Percentiles rank a stretch among this genome's conserved stretches.
These are phyloP conservation scores for Mycotypha africana DNA, from an alignment of 371 early-diverging fungal species.

Conservation along the genomic window DNA sequence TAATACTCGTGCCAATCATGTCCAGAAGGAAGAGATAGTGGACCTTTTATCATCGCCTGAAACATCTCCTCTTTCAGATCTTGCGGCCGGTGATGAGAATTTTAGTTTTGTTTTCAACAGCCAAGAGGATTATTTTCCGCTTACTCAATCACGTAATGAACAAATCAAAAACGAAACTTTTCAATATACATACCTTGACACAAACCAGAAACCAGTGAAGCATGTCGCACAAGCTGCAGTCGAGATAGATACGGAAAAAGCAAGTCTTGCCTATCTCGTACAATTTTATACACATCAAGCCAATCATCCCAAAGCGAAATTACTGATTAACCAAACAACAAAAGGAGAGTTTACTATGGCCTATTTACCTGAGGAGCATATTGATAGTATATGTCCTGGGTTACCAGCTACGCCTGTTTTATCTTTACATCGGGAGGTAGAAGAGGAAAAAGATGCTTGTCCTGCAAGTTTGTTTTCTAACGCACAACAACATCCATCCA, in stretches of 20 bases:
- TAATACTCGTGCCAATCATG: too few relatives aligned
- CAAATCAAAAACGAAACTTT: conserved; percentile 6
- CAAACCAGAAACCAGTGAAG: conserved; percentile 10
- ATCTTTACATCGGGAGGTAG: conserved; percentile 12
- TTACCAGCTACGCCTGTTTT: conserved; percentile 21
- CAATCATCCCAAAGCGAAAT: conserved; percentile 12
- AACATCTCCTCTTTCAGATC: background rate
- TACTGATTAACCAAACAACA: background rate
- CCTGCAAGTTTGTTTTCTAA: background rate
- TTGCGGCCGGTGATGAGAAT: too few relatives aligned
- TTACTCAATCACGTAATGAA: conserved; percentile 4
- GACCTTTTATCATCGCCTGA: conserved; percentile 12
- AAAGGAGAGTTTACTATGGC: conserved; percentile 9
- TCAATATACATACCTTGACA: conserved; percentile 29
- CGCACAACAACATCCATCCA: background rate
- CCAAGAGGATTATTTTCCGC: conserved; percentile 9
- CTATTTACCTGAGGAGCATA: conserved; percentile 16
- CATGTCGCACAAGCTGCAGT: conserved; percentile 24
- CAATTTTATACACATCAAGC: conserved; percentile 20
- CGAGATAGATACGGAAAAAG: conserved; percentile 11
- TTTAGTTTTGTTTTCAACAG: background rate
- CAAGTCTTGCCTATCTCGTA: conserved; percentile 21
- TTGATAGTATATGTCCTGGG: conserved; percentile 22
- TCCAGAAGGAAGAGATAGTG: background rate
- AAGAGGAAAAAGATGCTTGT: conserved; percentile 3